phyloP scores from a whole-genome alignment of 768 basidiomycete genomes.

The Russula compacta region DNA sequence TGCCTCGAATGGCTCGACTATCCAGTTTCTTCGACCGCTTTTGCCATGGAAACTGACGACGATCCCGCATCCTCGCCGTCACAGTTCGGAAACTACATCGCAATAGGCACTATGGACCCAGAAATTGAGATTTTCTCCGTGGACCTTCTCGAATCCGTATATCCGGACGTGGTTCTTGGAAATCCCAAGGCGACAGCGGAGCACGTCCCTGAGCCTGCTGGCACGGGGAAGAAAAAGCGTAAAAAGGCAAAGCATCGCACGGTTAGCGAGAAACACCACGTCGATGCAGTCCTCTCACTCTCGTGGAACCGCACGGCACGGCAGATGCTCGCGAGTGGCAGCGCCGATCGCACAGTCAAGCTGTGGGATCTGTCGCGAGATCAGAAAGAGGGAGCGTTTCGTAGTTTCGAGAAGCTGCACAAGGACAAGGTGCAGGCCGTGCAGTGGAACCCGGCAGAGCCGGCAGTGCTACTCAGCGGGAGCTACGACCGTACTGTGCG shows the following conservation, averaged over 20 bases:
- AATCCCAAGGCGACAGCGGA: conserved; percentile 76
- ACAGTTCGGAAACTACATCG: conserved; percentile 78
- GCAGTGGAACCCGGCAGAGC: conserved; percentile 87
- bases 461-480: conserved; percentile 85
- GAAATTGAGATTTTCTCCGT: conserved; percentile 99
- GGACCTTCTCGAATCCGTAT: conserved; percentile 88
- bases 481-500: conserved; percentile 94
- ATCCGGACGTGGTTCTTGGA: conserved; percentile 86
- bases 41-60: conserved; percentile 25
- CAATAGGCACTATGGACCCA: conserved; percentile 94
- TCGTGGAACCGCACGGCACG: conserved; percentile 88
- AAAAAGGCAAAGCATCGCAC: conserved; percentile 71
- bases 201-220: conserved; percentile 67
- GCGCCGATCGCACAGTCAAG: conserved; percentile 93
- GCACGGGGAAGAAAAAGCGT: conserved; percentile 96
- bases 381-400: conserved; percentile 55
- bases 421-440: conserved; percentile 95
- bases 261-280: conserved; percentile 63
- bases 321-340: conserved; percentile 86
- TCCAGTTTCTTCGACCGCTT: conserved; percentile 50
- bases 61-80: conserved; percentile 24
- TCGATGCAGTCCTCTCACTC: conserved; percentile 87
- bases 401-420: conserved; percentile 74
- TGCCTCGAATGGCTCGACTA: conserved; percentile 99
- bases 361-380: conserved; percentile 88